Conservation (phyloP, 176 grass and related monocot genomes). For the Lolium multiflorum region DNA sequence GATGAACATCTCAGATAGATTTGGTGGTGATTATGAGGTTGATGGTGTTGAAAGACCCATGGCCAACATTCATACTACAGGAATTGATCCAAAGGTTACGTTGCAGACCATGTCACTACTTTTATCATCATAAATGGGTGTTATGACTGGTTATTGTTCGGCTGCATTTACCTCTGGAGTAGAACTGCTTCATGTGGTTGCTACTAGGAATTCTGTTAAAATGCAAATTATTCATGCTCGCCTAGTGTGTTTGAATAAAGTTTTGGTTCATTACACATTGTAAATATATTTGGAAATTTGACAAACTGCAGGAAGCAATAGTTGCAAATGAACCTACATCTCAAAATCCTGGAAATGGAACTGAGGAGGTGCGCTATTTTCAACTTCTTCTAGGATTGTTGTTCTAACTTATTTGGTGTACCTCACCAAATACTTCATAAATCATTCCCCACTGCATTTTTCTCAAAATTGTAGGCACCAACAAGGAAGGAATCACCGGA, state of each 20-base stretch:
- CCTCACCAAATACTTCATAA: no score
- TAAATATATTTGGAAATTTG: background rate
- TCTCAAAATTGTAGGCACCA: no score
- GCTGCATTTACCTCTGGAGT: background rate
- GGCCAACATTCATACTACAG: background rate
- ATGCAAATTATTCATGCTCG: background rate
- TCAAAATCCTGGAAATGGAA: no score
- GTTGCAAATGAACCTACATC: no score
- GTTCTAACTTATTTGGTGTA: no score
- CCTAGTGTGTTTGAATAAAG: background rate
- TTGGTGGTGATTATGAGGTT: background rate
- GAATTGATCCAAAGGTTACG: background rate
- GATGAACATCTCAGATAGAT: background rate
- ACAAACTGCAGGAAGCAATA: no score
- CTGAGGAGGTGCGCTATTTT: no score
- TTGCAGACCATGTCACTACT: background rate
- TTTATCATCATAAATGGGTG: background rate
- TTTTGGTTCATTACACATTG: background rate
- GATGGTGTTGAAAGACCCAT: background rate
- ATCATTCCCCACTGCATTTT: no score
- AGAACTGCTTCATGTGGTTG: background rate
- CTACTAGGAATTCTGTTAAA: background rate
- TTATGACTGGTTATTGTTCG: background rate
- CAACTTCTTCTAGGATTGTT: no score
- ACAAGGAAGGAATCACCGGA: no score